A percentile compares a stretch with the other conserved stretches of the same genome.
These are phyloP conservation scores for Solanum peruvianum DNA, from an alignment of 257 asterid species.

Conservation along the genomic window DNA sequence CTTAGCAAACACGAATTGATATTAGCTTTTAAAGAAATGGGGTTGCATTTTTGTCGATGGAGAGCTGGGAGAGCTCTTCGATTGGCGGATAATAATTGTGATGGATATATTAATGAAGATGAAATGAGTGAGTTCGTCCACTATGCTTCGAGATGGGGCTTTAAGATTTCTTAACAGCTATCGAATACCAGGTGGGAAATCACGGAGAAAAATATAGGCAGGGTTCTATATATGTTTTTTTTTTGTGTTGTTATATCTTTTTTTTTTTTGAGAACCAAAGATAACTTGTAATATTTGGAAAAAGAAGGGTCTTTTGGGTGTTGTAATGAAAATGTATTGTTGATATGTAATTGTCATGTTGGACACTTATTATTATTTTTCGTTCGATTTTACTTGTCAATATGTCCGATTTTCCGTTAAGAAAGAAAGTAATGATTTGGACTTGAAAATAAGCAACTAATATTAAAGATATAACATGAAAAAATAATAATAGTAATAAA, in stretches of 20 bases:
- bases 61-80: neutral
- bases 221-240: neutral
- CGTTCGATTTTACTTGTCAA: too few species aligned
- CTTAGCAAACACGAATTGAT: constrained; percentile 2
- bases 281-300: neutral
- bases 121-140: neutral
- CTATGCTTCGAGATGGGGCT: neutral
- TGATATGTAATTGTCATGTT: neutral
- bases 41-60: neutral
- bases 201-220: neutral
- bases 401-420: too few species aligned
- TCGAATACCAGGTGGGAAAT: neutral
- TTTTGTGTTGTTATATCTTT: neutral
- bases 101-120: constrained; percentile 6
- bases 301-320: neutral
- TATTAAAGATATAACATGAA: too few species aligned
- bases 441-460: too few species aligned
- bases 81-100: neutral
- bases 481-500: too few species aligned
- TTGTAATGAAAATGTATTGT: neutral
- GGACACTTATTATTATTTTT: neutral
- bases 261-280: neutral
- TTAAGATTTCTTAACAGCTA: neutral
- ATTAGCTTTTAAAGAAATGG: neutral
- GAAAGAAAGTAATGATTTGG: too few species aligned